Evolutionary conservation across 2,329 filamentous ascomycete species (phyloP), one percentile per base, ranked within the genome.

Genomic region (Oidium heveae): DNA sequence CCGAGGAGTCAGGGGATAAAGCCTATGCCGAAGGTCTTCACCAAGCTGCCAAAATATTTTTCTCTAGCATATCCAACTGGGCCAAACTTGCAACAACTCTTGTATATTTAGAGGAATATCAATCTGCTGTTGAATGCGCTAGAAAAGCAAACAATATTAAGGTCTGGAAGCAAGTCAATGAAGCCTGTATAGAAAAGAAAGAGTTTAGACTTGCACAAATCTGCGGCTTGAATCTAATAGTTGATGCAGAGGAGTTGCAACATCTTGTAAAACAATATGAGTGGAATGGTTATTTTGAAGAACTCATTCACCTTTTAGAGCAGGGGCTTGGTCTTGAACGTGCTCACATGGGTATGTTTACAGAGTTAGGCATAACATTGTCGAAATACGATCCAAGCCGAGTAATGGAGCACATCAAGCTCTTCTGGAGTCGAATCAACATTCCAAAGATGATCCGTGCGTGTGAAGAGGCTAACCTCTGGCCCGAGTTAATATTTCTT

Each of bases 101-200:
- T 57, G 91, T 98, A n/a, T 87, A 96, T 68, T 79, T 98, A 7
- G 84, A 82, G 60, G 91, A 98, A 62, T 96, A 98, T 72, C 93
- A 98, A 69, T 86, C 86, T 62, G 91, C 91, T 49, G 91, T 98
- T 44, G 91, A 98, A 68, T 95, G 87, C 64, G 91, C 93, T 28
- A 85, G 91, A 67, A 96, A 98, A 72, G 91, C 91, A 63, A 98
- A 96, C 74, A 96, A 86, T 69, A 88, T 95, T 70, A 95, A 94
- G 73, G 91, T 98, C 54, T 98, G 91, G 91, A 94, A 91, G 71
- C 86, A 98, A 70, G 91, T 98, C 61, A 93, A 96, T 70, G 84
- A 86, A 65, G 91, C 89, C 22, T 98, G 91, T 66, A 85, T 98
- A 60, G 79, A 78, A 58, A 98, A 96, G 79, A 96, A 94, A 73